A percentile compares a stretch with the other conserved stretches of the same genome.
Conservation (phyloP, 2,329 filamentous ascomycete species). For the Aspergillus aculeatus region DNA sequence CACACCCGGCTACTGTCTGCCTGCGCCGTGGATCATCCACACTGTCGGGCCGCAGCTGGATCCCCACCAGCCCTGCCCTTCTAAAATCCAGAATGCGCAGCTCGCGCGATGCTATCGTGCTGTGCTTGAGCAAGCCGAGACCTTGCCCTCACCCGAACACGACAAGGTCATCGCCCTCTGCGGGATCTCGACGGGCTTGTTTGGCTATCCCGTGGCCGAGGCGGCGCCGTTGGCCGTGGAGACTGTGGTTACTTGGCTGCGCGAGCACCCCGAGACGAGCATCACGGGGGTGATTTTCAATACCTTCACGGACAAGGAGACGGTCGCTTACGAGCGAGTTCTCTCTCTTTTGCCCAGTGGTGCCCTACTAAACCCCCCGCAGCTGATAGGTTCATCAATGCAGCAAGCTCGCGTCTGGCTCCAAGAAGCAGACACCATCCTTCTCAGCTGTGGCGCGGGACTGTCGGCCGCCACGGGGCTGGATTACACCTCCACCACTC, state of each 20-base stretch:
- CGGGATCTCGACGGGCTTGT: slow-evolving; percentile 26
- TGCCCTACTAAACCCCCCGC: neutral
- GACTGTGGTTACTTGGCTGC: slow-evolving; percentile 16
- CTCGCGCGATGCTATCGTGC: slow-evolving; percentile 19
- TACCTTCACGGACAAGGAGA: slow-evolving; percentile 20
- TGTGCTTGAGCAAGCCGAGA: slow-evolving; percentile 15
- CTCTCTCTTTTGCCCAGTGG: neutral
- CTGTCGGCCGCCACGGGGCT: slow-evolving; percentile 24
- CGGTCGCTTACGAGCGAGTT: slow-evolving; percentile 10
- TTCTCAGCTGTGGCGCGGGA: slow-evolving; percentile 23
- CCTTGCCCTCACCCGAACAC: slow-evolving; percentile 12
- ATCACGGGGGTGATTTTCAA: slow-evolving; percentile 25
- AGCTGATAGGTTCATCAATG: slow-evolving; percentile 5
- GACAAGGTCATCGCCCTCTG: slow-evolving; percentile 23
- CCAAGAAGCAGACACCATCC: slow-evolving; percentile 17
- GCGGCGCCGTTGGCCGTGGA: slow-evolving; percentile 19
- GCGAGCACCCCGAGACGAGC: slow-evolving; percentile 10
- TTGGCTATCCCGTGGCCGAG: slow-evolving; percentile 21
- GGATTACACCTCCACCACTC: slow-evolving; percentile 24
- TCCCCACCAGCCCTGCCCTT: neutral
- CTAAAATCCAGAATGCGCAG: slow-evolving; percentile 8
- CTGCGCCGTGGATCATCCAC: slow-evolving; percentile 18
- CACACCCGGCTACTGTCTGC: slow-evolving; percentile 22
- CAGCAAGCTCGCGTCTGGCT: slow-evolving; percentile 14
- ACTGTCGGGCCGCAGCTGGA: slow-evolving; percentile 24